Conservation (phyloP, 805 yeast species). For the Cyberlindnera nakhonratchasimensis region DNA sequence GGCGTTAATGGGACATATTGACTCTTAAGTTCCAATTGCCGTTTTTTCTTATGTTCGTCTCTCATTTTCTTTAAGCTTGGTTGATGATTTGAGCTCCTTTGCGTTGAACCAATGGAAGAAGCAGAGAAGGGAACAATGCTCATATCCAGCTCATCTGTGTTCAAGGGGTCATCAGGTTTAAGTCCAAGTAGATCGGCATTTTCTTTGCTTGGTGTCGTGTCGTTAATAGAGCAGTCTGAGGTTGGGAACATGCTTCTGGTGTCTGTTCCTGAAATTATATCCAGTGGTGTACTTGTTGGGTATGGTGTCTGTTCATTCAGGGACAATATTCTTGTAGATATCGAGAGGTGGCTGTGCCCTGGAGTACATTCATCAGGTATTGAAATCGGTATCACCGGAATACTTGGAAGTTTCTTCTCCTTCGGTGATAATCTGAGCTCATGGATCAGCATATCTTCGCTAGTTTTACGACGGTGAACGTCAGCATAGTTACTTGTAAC, state of each 20-base stretch:
- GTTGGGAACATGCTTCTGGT: not conserved
- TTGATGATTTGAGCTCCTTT: not conserved
- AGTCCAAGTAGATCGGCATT: slow-evolving; percentile 5
- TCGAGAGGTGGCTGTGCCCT: not conserved
- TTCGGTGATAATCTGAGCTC: slow-evolving; percentile 4
- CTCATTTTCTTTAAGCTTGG: slow-evolving; percentile 7
- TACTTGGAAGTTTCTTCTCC: slow-evolving; percentile 4
- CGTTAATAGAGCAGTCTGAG: not conserved
- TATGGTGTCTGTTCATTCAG: not conserved
- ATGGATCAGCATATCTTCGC: slow-evolving; percentile 8
- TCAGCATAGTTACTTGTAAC: slow-evolving; percentile 8
- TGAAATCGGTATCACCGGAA: no score
- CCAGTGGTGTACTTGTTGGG: not conserved
- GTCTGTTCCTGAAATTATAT: not conserved
- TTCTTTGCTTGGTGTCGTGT: slow-evolving; percentile 4
- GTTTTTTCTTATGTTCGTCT: slow-evolving; percentile 7
- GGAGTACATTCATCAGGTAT: no score
- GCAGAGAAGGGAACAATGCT: slow-evolving; percentile 25
- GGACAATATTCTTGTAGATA: not conserved
- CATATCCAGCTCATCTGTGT: slow-evolving; percentile 6
- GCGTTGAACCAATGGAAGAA: slow-evolving; percentile 18
- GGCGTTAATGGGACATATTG: slow-evolving; percentile 16
- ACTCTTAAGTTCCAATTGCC: not conserved
- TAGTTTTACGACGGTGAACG: slow-evolving; percentile 6
- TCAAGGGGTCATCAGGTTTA: slow-evolving; percentile 6